These are phyloP conservation scores for Nitzschia putrida DNA, from an alignment of 108 stramenopile species.

Conservation along the genomic window DNA sequence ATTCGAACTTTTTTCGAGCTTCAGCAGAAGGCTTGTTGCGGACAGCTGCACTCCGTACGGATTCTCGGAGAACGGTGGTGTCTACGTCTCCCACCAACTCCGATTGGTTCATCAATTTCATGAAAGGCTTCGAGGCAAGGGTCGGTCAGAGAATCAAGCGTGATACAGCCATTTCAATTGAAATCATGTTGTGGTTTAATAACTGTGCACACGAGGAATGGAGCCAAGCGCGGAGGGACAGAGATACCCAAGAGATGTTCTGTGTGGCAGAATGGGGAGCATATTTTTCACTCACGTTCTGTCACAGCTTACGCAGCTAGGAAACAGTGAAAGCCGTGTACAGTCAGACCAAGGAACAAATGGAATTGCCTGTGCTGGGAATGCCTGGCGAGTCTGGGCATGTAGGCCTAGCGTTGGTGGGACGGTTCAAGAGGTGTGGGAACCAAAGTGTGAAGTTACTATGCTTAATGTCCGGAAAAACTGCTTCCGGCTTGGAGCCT, in stretches of 20 bases:
- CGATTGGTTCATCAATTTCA: slow-evolving; percentile 19
- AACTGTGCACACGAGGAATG: background rate
- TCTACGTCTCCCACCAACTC: background rate
- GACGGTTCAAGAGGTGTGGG: background rate
- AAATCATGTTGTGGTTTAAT: slow-evolving; percentile 15
- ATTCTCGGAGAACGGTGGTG: background rate
- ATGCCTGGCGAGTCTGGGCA: background rate
- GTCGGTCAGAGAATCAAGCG: slow-evolving; percentile 11
- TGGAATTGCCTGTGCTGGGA: background rate
- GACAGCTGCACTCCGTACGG: background rate
- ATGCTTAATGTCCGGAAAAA: background rate
- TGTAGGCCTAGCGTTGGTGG: background rate
- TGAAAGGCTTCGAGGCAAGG: background rate
- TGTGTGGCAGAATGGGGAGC: slow-evolving; percentile 2
- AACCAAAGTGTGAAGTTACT: background rate
- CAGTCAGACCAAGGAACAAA: background rate
- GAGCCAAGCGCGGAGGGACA: background rate
- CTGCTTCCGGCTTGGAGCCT: background rate
- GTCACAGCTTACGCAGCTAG: background rate
- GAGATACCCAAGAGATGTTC: background rate
- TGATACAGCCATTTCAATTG: slow-evolving; percentile 19
- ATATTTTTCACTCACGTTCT: background rate
- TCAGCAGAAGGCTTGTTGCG: background rate
- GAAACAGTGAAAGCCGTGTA: background rate
- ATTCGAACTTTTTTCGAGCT: background rate